Evolutionary conservation across 768 basidiomycete genomes (phyloP).

Genomic region (Phanerochaete sordida): DNA sequence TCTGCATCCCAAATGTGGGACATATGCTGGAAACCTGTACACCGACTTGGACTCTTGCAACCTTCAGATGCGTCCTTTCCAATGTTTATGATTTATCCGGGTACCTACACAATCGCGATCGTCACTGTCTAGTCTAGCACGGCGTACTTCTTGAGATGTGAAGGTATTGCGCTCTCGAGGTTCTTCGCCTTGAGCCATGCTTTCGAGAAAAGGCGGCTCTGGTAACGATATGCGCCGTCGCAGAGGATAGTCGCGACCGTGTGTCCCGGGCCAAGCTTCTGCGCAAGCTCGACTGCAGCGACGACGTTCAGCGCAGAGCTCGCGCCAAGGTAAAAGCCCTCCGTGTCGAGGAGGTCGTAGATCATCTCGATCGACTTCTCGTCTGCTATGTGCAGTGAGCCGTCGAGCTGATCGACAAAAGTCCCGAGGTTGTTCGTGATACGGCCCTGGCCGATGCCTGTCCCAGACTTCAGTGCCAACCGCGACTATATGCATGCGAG

Average conservation of each 20-base stretch:
- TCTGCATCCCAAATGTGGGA: too few species aligned
- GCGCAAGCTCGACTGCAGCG: conserved; percentile 85
- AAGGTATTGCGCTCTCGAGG: conserved; percentile 74
- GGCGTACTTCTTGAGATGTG: conserved; percentile 82
- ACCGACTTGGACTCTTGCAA: too few species aligned
- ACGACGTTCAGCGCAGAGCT: conserved; percentile 94
- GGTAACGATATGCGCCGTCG: conserved; percentile 97
- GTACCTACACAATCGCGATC: too few species aligned
- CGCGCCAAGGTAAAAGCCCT: conserved; percentile 93
- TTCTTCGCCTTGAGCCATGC: conserved; percentile 85
- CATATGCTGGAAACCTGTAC: too few species aligned
- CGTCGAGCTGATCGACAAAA: conserved; percentile 72
- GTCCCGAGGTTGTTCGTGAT: conserved; percentile 88
- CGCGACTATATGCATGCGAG: neutral
- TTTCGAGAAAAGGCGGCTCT: conserved; percentile 92
- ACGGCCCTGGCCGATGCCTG: conserved; percentile 96
- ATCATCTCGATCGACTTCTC: conserved; percentile 90
- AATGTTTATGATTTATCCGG: too few species aligned
- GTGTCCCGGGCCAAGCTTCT: conserved; percentile 79
- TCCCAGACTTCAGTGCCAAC: neutral
- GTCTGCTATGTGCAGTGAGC: conserved; percentile 85
- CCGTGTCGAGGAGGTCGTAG: conserved; percentile 86
- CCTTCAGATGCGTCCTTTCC: too few species aligned
- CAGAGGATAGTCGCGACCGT: conserved; percentile 86
- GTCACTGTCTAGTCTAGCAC: conserved; percentile 58